Evolutionary conservation across 768 basidiomycete genomes (phyloP), one percentile per base, ranked within the genome.

Genomic region (Rubroboletus pulcherrimus): DNA sequence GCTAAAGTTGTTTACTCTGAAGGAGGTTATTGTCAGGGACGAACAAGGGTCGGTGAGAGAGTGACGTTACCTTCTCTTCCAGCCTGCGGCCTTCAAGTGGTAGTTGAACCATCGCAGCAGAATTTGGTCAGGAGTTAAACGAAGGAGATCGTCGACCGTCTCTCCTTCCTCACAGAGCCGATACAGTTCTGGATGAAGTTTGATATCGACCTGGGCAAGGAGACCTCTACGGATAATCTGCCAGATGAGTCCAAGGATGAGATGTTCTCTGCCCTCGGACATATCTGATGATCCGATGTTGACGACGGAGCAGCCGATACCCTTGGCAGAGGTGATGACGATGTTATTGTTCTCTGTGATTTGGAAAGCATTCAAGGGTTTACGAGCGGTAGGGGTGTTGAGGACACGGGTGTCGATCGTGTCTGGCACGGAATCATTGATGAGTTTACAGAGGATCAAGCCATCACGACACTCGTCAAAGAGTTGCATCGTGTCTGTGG

Each of bases 341-440:
- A 99, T 97, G 74, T 98, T 99, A 80, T 99, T 98, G 78, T 98
- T 98, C 72, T 99, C 97, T 0, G 97, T 98, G 65, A 98, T 98
- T 67, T 99, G 94, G 83, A 99, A 99, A 0, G 93, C 92, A 68
- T 99, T 99, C 45, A 99, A 80, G 0, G 90, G 83, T 74, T 93
- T 96, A 38, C 84, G 82, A 3, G 81, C 62, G 4, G 80, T 79
- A 0, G 94, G 84, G 71, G 89, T 96, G 79, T 99, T 98, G 63
- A 99, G 80, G 7, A 99, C 97, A 80, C 97, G 96, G 58, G 85
- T 90, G 75, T 98, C 96, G 75, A 99, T 99, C 7, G 97, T 99
- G 73, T 98, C 96, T 11, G 97, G 96, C 4, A 99, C 97, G 42
- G 97, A 96, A 75, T 99, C 96, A 73, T 99, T 96, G 81, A 98